A percentile compares a stretch with the other conserved stretches of the same genome.
Conservation (phyloP, 2,329 filamentous ascomycete genomes). For the Chrysoporthe cubensis region DNA sequence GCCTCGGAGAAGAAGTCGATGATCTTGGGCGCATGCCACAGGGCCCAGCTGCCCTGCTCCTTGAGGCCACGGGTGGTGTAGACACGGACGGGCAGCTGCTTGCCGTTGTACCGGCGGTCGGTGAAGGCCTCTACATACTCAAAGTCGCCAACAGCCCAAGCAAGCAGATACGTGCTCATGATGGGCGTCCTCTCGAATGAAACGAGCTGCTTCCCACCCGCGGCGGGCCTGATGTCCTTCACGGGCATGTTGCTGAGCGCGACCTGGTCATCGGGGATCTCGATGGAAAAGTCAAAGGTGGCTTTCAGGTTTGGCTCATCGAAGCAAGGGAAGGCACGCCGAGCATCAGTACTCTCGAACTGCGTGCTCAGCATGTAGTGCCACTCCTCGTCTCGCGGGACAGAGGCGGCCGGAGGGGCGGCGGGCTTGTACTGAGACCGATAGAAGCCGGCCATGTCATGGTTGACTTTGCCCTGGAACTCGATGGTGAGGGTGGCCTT, state of each 20-base stretch:
- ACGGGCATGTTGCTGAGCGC: slow-evolving; percentile 96
- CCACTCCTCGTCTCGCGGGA: slow-evolving; percentile 72
- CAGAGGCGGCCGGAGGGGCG: slow-evolving; percentile 71
- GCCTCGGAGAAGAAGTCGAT: slow-evolving; percentile 97
- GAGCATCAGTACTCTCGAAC: slow-evolving; percentile 95
- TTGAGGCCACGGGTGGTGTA: slow-evolving; percentile 96
- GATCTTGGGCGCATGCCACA: slow-evolving; percentile 89
- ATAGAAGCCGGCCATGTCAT: slow-evolving; percentile 98
- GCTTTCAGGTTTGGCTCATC: slow-evolving; percentile 98
- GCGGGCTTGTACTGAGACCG: slow-evolving; percentile 80
- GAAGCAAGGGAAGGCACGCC: slow-evolving; percentile 95
- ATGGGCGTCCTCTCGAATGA: slow-evolving; percentile 82
- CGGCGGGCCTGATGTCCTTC: slow-evolving; percentile 65
- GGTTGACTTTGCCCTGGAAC: slow-evolving; percentile 81
- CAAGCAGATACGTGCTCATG: slow-evolving; percentile 91
- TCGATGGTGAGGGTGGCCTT: slow-evolving; percentile 63
- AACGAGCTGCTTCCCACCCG: slow-evolving; percentile 71
- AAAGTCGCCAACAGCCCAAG: slow-evolving; percentile 96
- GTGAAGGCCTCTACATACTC: slow-evolving; percentile 95
- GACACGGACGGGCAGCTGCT: slow-evolving; percentile 88
- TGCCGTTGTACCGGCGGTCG: slow-evolving; percentile 86
- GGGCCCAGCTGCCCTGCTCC: slow-evolving; percentile 85
- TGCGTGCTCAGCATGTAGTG: slow-evolving; percentile 90
- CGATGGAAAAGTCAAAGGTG: slow-evolving; percentile 91
- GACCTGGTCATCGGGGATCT: slow-evolving; percentile 85